Base-by-base conservation (phyloP, 371 early-diverging fungal species). In the Actinomortierella ambigua region DNA sequence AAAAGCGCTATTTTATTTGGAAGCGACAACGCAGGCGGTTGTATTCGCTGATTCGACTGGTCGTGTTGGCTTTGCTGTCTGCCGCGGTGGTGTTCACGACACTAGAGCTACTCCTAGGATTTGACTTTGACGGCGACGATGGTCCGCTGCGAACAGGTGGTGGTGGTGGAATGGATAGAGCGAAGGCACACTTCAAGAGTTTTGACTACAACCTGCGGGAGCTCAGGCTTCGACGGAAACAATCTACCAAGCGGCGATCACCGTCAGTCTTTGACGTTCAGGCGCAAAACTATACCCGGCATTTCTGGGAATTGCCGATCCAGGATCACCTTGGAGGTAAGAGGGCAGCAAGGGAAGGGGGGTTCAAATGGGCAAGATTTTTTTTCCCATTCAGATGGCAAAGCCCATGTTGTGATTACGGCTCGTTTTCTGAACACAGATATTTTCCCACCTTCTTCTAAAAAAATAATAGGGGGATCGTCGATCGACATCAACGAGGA, bases 61-160 rank as follows among this genome's bases (percentile, higher is more conserved):
- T 63, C 5, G 53, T 73, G 0, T 26, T 66, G 39, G 6, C 66
- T 11, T 53, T 59, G 27, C 26, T 73, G 26, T 60, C 51, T 1
- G 67, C 60, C 7, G 66, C 67, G 3, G 73, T 73, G 5, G 56
- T 62, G 13, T 73, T 63, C 42, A 66, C 73, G n/a, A 73, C 67
- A 2, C 59, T 63, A 1, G 67, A 66, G 14, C 17, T 73, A 20
- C 41, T 73, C n/a, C 63, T 73, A 9, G 15, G 41, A 34, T 59
- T 52, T 5, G 52, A 48, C 14, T 41, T 26, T 18, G 39, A 24
- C 17, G 55, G 34, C 18, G 44, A 42, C 20, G 57, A 50, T 8
- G 34, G 11, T 34, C 34, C 11, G 34, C 34, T 34, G 34, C 34
- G 11, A 58, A 42, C 22, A 58, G 57, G 29, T 56, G 47, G 22